These are phyloP conservation scores for Lasiodiplodia sp. DNA, from an alignment of 2,329 filamentous ascomycete species.

Conservation along the genomic window DNA sequence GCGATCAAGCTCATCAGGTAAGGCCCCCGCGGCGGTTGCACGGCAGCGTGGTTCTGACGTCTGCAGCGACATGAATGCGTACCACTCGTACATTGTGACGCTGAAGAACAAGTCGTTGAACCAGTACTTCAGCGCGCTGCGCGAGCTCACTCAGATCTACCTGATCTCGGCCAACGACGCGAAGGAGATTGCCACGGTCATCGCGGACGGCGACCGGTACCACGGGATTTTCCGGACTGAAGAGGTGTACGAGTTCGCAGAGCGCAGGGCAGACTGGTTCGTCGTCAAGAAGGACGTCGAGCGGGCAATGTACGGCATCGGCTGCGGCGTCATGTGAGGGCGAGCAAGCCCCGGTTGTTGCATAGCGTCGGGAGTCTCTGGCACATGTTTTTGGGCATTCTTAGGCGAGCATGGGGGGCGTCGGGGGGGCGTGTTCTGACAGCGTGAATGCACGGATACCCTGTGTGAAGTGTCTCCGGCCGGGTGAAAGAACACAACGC, in stretches of 20 bases:
- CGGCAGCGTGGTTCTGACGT: neutral
- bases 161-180: constrained; percentile 86
- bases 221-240: constrained; percentile 92
- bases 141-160: constrained; percentile 94
- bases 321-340: constrained; percentile 80
- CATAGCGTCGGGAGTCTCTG: constrained; percentile 27
- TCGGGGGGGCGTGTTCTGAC: neutral
- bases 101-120: constrained; percentile 84
- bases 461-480: neutral
- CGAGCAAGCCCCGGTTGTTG: neutral
- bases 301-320: constrained; percentile 95
- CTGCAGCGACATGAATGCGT: constrained; percentile 90
- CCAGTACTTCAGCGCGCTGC: constrained; percentile 88
- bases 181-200: constrained; percentile 93
- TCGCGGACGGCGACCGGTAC: constrained; percentile 90
- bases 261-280: constrained; percentile 94
- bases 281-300: constrained; percentile 87
- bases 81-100: constrained; percentile 82
- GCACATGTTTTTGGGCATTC: constrained; percentile 14
- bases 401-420: neutral
- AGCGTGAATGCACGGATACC: constrained; percentile 11
- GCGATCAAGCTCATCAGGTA: constrained; percentile 86
- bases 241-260: constrained; percentile 97
- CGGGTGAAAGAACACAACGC: neutral
- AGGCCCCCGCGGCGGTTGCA: constrained; percentile 28